Conservation (phyloP, 768 basidiomycete genomes). For the Mycena maculata region DNA sequence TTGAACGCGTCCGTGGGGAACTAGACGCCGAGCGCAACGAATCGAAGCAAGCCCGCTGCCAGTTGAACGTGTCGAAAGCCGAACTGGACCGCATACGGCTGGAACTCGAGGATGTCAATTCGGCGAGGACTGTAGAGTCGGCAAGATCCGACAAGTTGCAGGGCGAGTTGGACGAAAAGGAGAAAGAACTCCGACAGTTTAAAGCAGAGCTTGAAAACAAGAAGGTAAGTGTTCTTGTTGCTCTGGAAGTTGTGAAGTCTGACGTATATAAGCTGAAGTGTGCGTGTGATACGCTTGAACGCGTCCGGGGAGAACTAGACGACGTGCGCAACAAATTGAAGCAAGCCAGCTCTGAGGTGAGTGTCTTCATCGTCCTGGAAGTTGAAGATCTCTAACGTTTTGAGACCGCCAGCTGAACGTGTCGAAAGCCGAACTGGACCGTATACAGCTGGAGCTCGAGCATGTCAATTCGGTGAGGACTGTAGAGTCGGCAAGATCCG, state of each 20-base stretch:
- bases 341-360: not conserved
- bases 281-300: no score
- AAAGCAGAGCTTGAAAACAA: no score
- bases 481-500: not conserved
- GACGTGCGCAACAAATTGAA: not conserved
- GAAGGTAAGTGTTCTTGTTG: not conserved
- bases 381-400: not conserved
- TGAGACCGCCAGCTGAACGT: not conserved
- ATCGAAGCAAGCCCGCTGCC: not conserved
- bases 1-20: not conserved
- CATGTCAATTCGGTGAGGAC: not conserved
- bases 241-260: no score
- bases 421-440: not conserved
- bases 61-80: not conserved
- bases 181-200: no score
- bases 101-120: not conserved
- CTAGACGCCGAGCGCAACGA: not conserved
- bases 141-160: not conserved
- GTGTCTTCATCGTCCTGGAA: not conserved
- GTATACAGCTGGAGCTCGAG: not conserved
- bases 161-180: not conserved
- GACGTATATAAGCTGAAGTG: no score
- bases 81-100: not conserved
- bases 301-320: not conserved
- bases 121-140: not conserved